Percentiles rank a stretch among this genome's conserved stretches.
Conservation (phyloP, 2,329 filamentous ascomycete species). For the Pseudocercospora vitis region DNA sequence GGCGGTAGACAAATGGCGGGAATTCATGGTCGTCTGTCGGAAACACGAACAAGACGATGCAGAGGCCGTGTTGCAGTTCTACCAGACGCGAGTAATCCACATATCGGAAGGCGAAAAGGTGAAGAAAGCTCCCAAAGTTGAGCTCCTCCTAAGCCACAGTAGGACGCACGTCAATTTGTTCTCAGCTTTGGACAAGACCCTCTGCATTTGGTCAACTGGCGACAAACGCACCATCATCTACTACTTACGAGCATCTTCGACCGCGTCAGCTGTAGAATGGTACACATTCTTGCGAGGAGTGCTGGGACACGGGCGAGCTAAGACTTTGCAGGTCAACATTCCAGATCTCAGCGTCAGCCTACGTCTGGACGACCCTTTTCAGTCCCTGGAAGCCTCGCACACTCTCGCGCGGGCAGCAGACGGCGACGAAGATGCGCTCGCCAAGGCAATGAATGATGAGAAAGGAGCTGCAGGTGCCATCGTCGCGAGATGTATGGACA, state of each 20-base stretch:
- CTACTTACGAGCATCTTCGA: conserved; percentile 62
- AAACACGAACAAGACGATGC: conserved; percentile 56
- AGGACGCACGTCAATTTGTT: conserved; percentile 61
- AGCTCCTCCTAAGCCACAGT: conserved; percentile 57
- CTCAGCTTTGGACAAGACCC: conserved; percentile 65
- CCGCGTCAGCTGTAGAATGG: conserved; percentile 65
- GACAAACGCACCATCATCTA: conserved; percentile 59
- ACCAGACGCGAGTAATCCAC: conserved; percentile 55
- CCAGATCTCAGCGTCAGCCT: conserved; percentile 63
- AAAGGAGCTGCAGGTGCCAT: conserved; percentile 58
- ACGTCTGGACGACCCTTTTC: conserved; percentile 61
- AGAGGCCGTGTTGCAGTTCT: conserved; percentile 38
- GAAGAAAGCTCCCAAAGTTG: conserved; percentile 56
- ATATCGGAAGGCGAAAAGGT: conserved; percentile 50
- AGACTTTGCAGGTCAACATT: conserved; percentile 60
- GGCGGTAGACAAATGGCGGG: conserved; percentile 64
- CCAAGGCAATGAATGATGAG: conserved; percentile 51
- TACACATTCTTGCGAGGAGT: conserved; percentile 64
- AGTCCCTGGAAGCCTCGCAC: conserved; percentile 49
- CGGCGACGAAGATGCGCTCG: conserved; percentile 49
- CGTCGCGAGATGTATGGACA: conserved; percentile 58
- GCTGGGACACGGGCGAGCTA: conserved; percentile 59
- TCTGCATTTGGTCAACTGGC: conserved; percentile 61
- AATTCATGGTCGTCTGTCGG: conserved; percentile 63
- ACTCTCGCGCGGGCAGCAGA: conserved; percentile 45